Conservation (phyloP, 345 rosid genomes). For the Boechera stricta region DNA sequence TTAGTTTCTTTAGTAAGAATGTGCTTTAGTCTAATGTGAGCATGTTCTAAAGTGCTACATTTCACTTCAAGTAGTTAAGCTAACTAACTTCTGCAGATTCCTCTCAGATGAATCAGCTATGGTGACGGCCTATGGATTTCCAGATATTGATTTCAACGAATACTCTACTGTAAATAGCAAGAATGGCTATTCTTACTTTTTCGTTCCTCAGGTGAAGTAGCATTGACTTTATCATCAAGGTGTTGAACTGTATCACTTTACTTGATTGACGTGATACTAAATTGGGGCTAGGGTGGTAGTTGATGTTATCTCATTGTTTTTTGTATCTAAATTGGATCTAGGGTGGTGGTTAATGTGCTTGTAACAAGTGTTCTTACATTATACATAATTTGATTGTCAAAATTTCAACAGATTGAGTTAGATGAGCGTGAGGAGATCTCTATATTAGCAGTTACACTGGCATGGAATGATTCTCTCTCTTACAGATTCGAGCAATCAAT, state of each 20-base stretch:
- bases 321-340: not conserved
- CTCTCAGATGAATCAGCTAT: slow-evolving; percentile 67
- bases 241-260: not conserved
- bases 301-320: slow-evolving; percentile 1
- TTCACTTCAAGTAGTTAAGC: slow-evolving; percentile 32
- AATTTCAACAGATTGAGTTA: slow-evolving; percentile 75
- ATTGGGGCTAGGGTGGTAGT: not conserved
- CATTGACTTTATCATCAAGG: slow-evolving; percentile 10
- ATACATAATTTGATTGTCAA: slow-evolving; percentile 5
- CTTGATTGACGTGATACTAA: not conserved
- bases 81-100: slow-evolving; percentile 69
- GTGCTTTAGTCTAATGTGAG: not conserved
- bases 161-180: slow-evolving; percentile 59
- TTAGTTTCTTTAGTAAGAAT: slow-evolving; percentile 13
- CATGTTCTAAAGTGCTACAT: slow-evolving; percentile 22
- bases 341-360: slow-evolving; percentile 8
- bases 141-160: slow-evolving; percentile 56
- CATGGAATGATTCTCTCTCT: slow-evolving; percentile 65
- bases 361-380: slow-evolving; percentile 14
- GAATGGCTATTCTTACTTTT: slow-evolving; percentile 71
- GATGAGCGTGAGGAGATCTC: slow-evolving; percentile 69
- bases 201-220: slow-evolving; percentile 79
- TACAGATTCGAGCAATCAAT: slow-evolving; percentile 65
- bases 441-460: slow-evolving; percentile 71
- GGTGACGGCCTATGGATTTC: slow-evolving; percentile 74